These are phyloP conservation scores for Triangularia setosa DNA, from an alignment of 2,329 filamentous ascomycete genomes.

Conservation along the genomic window DNA sequence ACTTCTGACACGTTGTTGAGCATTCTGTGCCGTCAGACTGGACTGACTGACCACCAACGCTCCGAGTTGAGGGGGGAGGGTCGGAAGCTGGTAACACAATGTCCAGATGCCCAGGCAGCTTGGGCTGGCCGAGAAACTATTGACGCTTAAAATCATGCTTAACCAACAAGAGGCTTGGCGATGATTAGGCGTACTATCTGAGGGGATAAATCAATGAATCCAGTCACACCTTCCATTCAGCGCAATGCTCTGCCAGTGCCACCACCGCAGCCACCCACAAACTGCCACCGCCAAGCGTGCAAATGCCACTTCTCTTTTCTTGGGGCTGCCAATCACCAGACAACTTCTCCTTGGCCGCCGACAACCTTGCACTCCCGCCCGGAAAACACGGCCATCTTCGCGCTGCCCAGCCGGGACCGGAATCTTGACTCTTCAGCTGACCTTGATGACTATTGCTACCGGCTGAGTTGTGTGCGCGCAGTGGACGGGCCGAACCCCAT, in stretches of 20 bases:
- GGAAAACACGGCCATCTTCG: background rate
- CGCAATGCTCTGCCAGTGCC: background rate
- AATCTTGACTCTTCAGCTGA: too few relatives aligned
- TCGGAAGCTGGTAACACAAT: background rate
- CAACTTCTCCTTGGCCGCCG: background rate
- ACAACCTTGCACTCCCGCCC: too few relatives aligned
- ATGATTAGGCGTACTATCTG: background rate
- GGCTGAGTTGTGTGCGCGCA: too few relatives aligned
- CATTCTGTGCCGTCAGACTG: background rate
- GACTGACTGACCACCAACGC: background rate
- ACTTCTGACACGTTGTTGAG: background rate
- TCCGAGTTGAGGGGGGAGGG: background rate
- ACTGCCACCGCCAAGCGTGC: background rate
- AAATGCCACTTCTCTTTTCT: background rate
- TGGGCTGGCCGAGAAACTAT: conserved; percentile 1
- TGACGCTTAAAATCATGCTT: conserved; percentile 26
- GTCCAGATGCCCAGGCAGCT: too few relatives aligned
- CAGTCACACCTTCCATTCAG: background rate
- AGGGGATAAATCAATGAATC: too few relatives aligned
- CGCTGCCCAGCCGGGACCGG: background rate
- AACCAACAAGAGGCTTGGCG: conserved; percentile 18
- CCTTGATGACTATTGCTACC: too few relatives aligned
- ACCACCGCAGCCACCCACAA: background rate
- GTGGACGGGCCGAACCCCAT: too few relatives aligned
- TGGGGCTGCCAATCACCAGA: background rate